Conservation (phyloP, 1,139 yeast genomes). For the Nakaseomyces delphensis region DNA sequence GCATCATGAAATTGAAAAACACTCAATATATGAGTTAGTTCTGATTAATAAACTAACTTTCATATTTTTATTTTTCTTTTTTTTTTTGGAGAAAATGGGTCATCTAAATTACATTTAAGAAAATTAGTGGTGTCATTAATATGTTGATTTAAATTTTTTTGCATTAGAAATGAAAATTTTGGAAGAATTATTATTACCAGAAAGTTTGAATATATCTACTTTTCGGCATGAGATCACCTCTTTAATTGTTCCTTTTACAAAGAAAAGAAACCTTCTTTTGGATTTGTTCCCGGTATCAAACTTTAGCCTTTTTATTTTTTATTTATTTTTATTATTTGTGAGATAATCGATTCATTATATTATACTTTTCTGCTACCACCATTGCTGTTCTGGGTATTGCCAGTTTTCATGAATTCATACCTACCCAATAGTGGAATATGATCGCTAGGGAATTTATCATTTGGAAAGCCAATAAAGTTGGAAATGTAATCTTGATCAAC, state of each 20-base stretch:
- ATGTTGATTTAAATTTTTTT: background rate
- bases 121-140: background rate
- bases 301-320: background rate
- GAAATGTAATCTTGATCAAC: constrained; percentile 70
- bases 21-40: no score
- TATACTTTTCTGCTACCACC: constrained; percentile 22
- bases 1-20: background rate
- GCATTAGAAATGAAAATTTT: background rate
- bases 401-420: constrained; percentile 56
- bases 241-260: background rate
- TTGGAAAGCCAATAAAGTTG: constrained; percentile 85
- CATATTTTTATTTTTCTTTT: no score
- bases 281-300: background rate
- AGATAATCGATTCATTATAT: background rate
- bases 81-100: background rate
- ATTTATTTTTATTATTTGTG: background rate
- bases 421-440: constrained; percentile 78
- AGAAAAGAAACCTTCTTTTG: background rate
- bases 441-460: constrained; percentile 89
- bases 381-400: constrained; percentile 20
- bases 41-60: no score
- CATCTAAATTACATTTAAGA: background rate
- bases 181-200: background rate
- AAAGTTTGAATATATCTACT: background rate
- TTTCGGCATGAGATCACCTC: background rate